Evolutionary conservation across 768 basidiomycete species (phyloP), one percentile per base, ranked within the genome.

Genomic region (Lentinula sp.): DNA sequence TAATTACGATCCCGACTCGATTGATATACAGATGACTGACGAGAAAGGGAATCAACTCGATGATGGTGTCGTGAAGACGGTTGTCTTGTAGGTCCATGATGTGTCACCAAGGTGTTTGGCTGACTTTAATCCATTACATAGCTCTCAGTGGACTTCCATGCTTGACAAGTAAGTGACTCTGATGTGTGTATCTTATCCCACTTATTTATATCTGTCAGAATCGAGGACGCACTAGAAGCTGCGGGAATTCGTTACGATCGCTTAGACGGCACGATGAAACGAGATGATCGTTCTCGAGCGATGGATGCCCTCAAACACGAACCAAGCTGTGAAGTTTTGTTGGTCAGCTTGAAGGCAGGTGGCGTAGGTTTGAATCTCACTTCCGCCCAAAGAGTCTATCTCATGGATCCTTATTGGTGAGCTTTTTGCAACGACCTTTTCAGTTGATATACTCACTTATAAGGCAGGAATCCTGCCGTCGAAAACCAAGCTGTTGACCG

Each of bases 401-500:
- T 99, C 46, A 95, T 98, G 86, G 95, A 98, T 75, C 95, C 95
- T 45, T 98, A 97, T 72, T 98, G 95, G 94, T 89, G 69, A 20
- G 69, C 28, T 50, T 49, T 45, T 50, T 48, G 23, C 18, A 4
- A 28, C 63, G 62, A 41, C 50, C 6, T 28, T 28, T 50, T 64
- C 7, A 35, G 56, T 41, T 41, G 32, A 57, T 43, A 62, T 37
- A 45, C 49, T 53, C 55, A 59, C n/a, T 57, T 57, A 49, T 35
- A 18, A 39, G 48, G 6, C 66, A 94, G 92, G 94, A 97, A 97
- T 67, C 95, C 95, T 15, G 94, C 94, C 18, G 95, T 95, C 5
- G 95, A 98, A 76, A 95, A 97, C 69, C 96, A 98, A 74, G 96
- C 95, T 18, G 93, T 98, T 33, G 97, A 99, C 75, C 91, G 96